Percentiles rank a stretch among this genome's conserved stretches.
Evolutionary conservation across 345 rosid species (phyloP).

Genomic region (Balakata baccata): DNA sequence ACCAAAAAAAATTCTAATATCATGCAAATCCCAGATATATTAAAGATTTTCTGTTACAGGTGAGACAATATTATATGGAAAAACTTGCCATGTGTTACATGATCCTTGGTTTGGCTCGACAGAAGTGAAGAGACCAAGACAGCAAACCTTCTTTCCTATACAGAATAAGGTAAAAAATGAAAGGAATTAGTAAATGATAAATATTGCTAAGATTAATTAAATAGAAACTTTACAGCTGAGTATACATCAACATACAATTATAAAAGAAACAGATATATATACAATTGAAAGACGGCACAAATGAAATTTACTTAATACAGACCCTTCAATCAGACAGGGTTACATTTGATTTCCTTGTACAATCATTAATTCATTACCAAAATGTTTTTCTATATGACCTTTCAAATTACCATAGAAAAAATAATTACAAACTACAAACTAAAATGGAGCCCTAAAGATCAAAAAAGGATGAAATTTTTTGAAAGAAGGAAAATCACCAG

Average conservation of each 20-base stretch:
- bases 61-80: not conserved
- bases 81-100: conserved; percentile 60
- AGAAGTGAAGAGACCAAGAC: conserved; percentile 60
- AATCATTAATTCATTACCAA: not conserved
- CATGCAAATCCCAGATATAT: not conserved
- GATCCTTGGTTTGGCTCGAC: conserved; percentile 78
- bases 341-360: not conserved
- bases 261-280: not conserved
- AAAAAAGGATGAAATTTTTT: no score
- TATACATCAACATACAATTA: not conserved
- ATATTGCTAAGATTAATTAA: not conserved
- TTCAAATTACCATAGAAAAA: not conserved
- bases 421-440: not conserved
- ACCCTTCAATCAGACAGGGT: not conserved
- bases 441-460: not conserved
- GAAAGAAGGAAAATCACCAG: not conserved
- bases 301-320: not conserved
- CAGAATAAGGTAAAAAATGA: not conserved
- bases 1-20: not conserved
- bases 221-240: not conserved
- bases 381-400: not conserved
- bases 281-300: not conserved
- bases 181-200: not conserved
- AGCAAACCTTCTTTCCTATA: conserved; percentile 70
- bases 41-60: not conserved